Percentiles rank a stretch among this genome's conserved stretches.
These are phyloP conservation scores for Cyclotella choctawhatcheeana DNA, from an alignment of 108 stramenopile genomes.

Conservation along the genomic window DNA sequence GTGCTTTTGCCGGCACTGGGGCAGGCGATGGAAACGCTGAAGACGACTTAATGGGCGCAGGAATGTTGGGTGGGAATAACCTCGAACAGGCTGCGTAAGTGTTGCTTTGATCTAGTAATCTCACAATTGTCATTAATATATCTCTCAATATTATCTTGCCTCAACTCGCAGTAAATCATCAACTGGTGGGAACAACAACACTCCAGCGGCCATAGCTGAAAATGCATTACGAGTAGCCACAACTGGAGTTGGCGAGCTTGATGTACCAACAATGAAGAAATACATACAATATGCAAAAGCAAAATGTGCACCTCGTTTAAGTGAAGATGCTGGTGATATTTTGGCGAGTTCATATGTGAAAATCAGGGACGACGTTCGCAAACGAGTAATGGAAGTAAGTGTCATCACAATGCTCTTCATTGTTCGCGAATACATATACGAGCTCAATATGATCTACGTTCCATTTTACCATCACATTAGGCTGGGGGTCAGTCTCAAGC, in stretches of 20 bases:
- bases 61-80: conserved; percentile 48
- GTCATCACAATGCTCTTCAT: not conserved
- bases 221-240: conserved; percentile 83
- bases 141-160: not conserved
- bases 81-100: conserved; percentile 53
- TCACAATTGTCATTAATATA: not conserved
- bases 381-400: conserved; percentile 56
- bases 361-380: conserved; percentile 93
- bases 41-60: conserved; percentile 47
- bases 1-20: conserved; percentile 35
- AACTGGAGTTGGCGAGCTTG: conserved; percentile 86
- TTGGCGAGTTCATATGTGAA: conserved; percentile 92
- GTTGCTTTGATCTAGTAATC: not conserved
- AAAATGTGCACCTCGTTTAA: conserved; percentile 89
- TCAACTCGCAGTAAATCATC: conserved; percentile 39
- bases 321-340: conserved; percentile 88
- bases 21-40: conserved; percentile 44
- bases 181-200: conserved; percentile 54
- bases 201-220: conserved; percentile 86
- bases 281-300: conserved; percentile 96
- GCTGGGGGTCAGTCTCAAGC: conserved; percentile 59
- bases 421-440: not conserved
- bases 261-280: conserved; percentile 95
- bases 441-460: not conserved
- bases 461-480: not conserved